A percentile compares a stretch with the other conserved stretches of the same genome.
Conservation (phyloP, 306 rosid species). For the Crotalaria pallida region DNA sequence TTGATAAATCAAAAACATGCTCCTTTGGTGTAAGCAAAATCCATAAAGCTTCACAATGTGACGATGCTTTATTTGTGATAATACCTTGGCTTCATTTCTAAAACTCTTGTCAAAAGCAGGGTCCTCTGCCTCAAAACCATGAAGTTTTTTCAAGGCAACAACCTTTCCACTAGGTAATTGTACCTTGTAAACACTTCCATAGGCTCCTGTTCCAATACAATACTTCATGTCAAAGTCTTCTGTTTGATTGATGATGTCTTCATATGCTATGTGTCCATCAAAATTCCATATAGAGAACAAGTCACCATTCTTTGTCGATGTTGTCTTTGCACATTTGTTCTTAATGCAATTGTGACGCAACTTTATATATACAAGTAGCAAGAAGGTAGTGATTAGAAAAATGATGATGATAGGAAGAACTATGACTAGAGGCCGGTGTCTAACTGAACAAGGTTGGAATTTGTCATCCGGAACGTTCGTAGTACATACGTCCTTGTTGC, state of each 20-base stretch:
- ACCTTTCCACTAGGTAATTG: not conserved
- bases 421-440: not conserved
- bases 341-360: not conserved
- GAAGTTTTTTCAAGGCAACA: constrained; percentile 19
- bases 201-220: constrained; percentile 15
- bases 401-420: not conserved
- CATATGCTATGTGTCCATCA: not conserved
- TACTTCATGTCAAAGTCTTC: not conserved
- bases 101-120: not conserved
- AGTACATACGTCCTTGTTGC: not conserved
- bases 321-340: not conserved
- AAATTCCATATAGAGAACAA: not conserved
- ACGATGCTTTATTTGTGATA: constrained; percentile 17
- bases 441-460: not conserved
- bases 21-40: constrained; percentile 1
- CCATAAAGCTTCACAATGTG: constrained; percentile 14
- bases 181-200: constrained; percentile 14
- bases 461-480: not conserved
- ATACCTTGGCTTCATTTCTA: constrained; percentile 4
- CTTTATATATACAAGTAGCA: not conserved
- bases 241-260: not conserved
- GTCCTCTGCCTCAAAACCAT: not conserved
- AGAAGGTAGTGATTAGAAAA: not conserved
- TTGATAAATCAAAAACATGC: constrained; percentile 14
- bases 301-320: not conserved